These are phyloP conservation scores for Podochytrium sp. DNA, from an alignment of 192 early-diverging fungal genomes.

Conservation along the genomic window DNA sequence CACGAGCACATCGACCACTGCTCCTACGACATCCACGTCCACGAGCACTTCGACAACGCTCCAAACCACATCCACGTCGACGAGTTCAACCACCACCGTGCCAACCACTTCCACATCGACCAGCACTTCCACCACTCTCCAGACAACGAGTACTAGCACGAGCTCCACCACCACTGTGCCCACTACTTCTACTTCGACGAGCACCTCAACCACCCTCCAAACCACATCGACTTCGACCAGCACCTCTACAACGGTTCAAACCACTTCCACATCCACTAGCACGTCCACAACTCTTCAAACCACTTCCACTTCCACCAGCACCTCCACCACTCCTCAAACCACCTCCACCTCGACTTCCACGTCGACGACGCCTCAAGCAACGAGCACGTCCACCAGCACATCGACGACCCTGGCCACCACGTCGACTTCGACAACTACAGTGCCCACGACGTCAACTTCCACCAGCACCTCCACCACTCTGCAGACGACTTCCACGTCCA, in stretches of 20 bases:
- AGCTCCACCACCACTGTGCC: neutral
- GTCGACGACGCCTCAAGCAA: neutral
- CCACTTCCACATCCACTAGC: neutral
- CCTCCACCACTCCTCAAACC: neutral
- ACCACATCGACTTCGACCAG: neutral
- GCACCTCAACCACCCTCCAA: neutral
- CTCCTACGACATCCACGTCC: neutral
- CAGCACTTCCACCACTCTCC: neutral
- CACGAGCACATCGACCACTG: neutral
- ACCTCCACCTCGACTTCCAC: neutral
- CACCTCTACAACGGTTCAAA: neutral
- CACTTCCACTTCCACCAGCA: neutral
- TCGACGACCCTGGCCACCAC: neutral
- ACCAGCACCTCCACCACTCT: too few species aligned
- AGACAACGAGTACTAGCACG: neutral
- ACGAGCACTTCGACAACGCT: neutral
- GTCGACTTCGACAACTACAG: neutral
- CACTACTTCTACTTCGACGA: constrained; percentile 3
- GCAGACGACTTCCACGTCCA: neutral
- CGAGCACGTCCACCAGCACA: neutral
- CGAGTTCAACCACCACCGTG: neutral
- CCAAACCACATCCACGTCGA: neutral
- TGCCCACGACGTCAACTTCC: neutral
- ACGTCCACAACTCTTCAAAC: neutral
- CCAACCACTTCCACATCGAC: neutral